phyloP scores from a whole-genome alignment of 2,329 filamentous ascomycete species.

The Aspergillus sp. region DNA sequence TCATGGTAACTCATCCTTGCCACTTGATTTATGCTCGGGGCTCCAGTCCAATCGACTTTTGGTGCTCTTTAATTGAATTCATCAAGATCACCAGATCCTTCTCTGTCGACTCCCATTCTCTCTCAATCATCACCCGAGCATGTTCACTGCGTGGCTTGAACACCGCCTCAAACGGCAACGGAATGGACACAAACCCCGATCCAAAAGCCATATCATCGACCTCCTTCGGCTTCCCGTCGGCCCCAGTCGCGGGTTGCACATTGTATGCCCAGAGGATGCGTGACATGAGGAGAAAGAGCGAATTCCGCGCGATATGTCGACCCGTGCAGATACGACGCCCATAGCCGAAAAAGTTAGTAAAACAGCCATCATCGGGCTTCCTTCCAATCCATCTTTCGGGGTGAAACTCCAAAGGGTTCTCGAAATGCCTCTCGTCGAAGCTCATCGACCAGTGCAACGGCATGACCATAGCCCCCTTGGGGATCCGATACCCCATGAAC shows the following conservation, averaged over 20 bases:
- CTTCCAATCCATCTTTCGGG: constrained; percentile 39
- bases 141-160: constrained; percentile 24
- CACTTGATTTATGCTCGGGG: neutral
- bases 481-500: constrained; percentile 50
- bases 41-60: constrained; percentile 11
- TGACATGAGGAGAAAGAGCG: constrained; percentile 55
- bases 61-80: constrained; percentile 8
- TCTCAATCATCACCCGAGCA: constrained; percentile 19
- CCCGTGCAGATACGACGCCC: constrained; percentile 51
- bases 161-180: constrained; percentile 24
- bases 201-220: constrained; percentile 25
- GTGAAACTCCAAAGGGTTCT: constrained; percentile 38
- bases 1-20: no score
- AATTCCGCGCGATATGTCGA: constrained; percentile 29
- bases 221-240: constrained; percentile 20
- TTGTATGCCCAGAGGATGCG: constrained; percentile 50
- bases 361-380: constrained; percentile 46
- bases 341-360: constrained; percentile 58
- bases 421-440: constrained; percentile 38
- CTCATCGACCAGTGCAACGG: constrained; percentile 46
- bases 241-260: constrained; percentile 9
- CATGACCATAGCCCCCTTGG: constrained; percentile 47
- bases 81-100: constrained; percentile 18
- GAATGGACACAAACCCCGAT: constrained; percentile 20
- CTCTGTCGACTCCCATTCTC: constrained; percentile 17